Conservation (phyloP, 805 yeast species). For the Candida krabiensis region DNA sequence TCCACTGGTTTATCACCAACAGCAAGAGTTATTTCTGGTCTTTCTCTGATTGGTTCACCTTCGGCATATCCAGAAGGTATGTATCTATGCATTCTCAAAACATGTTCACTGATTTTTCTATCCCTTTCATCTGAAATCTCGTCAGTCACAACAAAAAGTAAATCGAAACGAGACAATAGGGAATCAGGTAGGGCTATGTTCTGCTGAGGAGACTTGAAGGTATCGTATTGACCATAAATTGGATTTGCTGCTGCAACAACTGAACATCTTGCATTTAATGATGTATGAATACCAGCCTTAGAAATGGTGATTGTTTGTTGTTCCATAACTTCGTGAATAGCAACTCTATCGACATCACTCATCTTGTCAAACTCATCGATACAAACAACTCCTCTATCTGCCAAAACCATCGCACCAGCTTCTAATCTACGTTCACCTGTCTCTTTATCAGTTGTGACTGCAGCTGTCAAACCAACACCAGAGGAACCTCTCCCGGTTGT, state of each 20-base stretch:
- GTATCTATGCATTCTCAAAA: conserved; percentile 87
- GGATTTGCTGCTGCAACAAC: conserved; percentile 99
- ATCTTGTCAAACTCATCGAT: conserved; percentile 98
- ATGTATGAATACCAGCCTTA: conserved; percentile 96
- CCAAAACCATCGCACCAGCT: conserved; percentile 99
- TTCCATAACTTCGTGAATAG: conserved; percentile 99
- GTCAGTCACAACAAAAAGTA: conserved; percentile 92
- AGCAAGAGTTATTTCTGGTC: conserved; percentile 65
- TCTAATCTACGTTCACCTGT: conserved; percentile 96
- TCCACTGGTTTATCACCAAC: conserved; percentile 67
- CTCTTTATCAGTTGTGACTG: conserved; percentile 93
- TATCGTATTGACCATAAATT: conserved; percentile 93
- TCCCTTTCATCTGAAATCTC: conserved; percentile 86
- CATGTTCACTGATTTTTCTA: conserved; percentile 89
- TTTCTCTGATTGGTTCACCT: conserved; percentile 92
- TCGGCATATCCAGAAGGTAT: conserved; percentile 84
- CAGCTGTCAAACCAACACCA: conserved; percentile 99
- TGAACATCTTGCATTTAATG: conserved; percentile 93
- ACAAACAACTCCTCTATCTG: conserved; percentile 96
- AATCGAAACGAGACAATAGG: conserved; percentile 91
- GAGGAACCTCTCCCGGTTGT: conserved; percentile 99
- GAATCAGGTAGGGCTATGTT: conserved; percentile 98
- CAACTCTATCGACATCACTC: conserved; percentile 96
- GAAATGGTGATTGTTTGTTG: conserved; percentile 98
- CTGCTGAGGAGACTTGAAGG: conserved; percentile 93